These are phyloP conservation scores for Boletus vinaceobasis DNA, from an alignment of 768 basidiomycete species.

Conservation along the genomic window DNA sequence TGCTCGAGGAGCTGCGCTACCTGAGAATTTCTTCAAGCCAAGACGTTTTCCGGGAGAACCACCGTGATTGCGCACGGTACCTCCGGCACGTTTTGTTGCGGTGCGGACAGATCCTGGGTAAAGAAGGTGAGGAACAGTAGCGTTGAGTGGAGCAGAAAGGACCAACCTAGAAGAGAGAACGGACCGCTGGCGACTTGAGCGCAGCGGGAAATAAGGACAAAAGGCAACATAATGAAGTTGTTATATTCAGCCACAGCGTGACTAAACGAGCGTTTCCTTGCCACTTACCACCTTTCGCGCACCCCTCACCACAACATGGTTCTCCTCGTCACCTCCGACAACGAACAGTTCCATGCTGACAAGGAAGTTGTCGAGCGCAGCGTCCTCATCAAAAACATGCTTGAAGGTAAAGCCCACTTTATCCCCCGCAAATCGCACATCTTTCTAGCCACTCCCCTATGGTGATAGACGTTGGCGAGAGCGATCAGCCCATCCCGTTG, in stretches of 20 bases:
- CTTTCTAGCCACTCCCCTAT: background rate
- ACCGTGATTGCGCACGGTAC: constrained; percentile 89
- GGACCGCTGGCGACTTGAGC: constrained; percentile 39
- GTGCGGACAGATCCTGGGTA: constrained; percentile 70
- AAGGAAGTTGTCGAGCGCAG: constrained; percentile 93
- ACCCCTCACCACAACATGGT: constrained; percentile 52
- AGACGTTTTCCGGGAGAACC: constrained; percentile 91
- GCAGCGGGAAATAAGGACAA: constrained; percentile 42
- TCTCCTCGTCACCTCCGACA: constrained; percentile 90
- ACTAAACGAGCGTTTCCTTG: constrained; percentile 1
- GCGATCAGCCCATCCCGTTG: constrained; percentile 89
- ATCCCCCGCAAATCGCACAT: background rate
- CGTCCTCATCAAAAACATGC: constrained; percentile 99
- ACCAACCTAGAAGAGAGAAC: constrained; percentile 45
- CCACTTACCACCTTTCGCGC: constrained; percentile 5
- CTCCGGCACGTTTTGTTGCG: constrained; percentile 95
- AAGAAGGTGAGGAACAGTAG: background rate
- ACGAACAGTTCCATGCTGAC: constrained; percentile 90
- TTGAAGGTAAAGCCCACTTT: constrained; percentile 65
- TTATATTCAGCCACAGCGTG: constrained; percentile 13
- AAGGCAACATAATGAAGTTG: constrained; percentile 5
- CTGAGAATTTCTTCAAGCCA: constrained; percentile 95
- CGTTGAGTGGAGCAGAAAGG: background rate
- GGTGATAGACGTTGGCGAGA: constrained; percentile 83
- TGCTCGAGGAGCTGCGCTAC: constrained; percentile 39